Base-by-base conservation (phyloP, 2,329 filamentous ascomycete species). In the Lasiodiplodia citricola region DNA sequence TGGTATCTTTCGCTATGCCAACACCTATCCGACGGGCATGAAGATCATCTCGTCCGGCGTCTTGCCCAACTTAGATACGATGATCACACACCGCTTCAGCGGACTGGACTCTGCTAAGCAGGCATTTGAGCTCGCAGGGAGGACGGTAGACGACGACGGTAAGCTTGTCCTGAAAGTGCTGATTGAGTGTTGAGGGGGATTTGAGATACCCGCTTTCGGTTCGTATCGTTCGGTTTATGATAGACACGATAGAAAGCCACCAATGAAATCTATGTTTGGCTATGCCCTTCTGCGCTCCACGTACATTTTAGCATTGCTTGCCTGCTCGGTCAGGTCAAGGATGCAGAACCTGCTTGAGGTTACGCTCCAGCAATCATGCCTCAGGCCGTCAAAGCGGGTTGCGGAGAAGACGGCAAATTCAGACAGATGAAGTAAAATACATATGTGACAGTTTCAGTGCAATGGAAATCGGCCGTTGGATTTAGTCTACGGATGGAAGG, bases 1-100 rank as follows among this genome's bases (percentile, higher is more conserved):
- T 60, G 86, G 86, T n/a, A 85, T 87, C 7, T 87, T 87, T 76
- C 79, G 86, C 55, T 87, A 87, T 69, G 84, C 85, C 73, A 80
- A 83, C 72, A 85, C 84, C 0, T 87, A 87, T 71, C 84, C 85
- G 0, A 82, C 80, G n/a, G 86, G 85, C 2, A 86, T 87, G 74
- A 82, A 81, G 70, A 75, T 87, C 70, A 76, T 87, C 71, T 83
- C 81, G 2, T 84, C 83, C 62, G 85, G 85, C 5, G 81, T 82
- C 66, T 74, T 87, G 51, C 81, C 81, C 21, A 81, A 76, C 23
- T 83, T 87, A 52, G 82, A 86, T 71, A 81, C 81, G 70, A 83
- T 87, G 73, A 81, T 87, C 31, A 87, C 85, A n/a, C 86, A 87
- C 76, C 79, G 81, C 13, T 79, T 86, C 70, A 75, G 78, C 47